A percentile compares a stretch with the other conserved stretches of the same genome.
Evolutionary conservation across 148 eudicot genomes (phyloP).

Genomic region (Spergularia marina): DNA sequence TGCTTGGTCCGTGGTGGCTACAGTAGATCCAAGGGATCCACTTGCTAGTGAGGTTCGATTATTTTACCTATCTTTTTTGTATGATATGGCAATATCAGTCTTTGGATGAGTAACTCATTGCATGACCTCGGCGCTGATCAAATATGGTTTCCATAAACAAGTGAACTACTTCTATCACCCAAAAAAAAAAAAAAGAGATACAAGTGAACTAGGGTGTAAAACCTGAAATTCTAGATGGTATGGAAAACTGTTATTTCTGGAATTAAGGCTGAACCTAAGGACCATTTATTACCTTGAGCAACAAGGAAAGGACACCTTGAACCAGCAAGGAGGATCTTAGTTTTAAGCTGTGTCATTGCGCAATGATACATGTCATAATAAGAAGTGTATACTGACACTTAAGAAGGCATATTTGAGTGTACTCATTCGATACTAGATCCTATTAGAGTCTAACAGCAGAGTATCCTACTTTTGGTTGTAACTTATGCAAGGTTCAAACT

Average conservation of each 20-base stretch:
- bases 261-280: too few species aligned
- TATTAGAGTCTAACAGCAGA: background rate
- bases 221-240: too few species aligned
- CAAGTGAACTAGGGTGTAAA: too few species aligned
- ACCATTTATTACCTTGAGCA: too few species aligned
- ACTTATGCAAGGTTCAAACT: background rate
- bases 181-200: too few species aligned
- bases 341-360: background rate
- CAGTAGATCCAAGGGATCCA: constrained; percentile 69
- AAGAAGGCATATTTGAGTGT: background rate
- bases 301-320: too few species aligned
- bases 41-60: constrained; percentile 89
- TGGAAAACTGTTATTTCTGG: too few species aligned
- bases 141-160: background rate
- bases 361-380: background rate
- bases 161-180: background rate
- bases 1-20: constrained; percentile 58
- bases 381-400: background rate
- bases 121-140: background rate
- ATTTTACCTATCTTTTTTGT: constrained; percentile 18
- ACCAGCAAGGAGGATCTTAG: background rate
- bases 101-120: constrained; percentile 1
- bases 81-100: background rate
- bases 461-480: background rate
- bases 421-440: background rate